Evolutionary conservation across 2,329 filamentous ascomycete species (phyloP), one percentile per base, ranked within the genome.

Genomic region (Colletotrichum sp.): DNA sequence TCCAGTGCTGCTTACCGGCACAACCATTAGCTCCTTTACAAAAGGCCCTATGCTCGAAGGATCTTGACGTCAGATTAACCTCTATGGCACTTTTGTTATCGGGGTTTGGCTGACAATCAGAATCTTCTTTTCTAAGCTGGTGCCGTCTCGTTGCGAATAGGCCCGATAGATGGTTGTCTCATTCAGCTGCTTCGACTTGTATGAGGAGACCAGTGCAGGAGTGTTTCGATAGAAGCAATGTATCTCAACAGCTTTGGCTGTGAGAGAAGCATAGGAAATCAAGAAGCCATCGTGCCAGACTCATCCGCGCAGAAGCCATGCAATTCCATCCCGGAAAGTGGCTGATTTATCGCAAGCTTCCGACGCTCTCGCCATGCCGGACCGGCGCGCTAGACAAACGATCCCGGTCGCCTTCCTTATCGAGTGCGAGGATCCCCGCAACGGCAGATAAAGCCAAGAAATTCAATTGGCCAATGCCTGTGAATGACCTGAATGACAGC

Each of bases 401-500:
- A 72, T 73, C 64, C 73, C 16, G 26, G 73, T 64, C 26, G 63
- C 62, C 55, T 68, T 63, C 26, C 69, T 34, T 30, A 76, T 63
- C 26, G 39, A 67, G 63, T 2, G 5, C n/a, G 5, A 18, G 9
- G 32, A 26, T 68, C 64, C 63, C 73, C 69, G 69, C 73, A 72
- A 13, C 28, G 10, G 39, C 39, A 76, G 72, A 76, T 76, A 76
- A 72, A 30, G 63, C 63, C 32, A 55, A 69, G 69, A 64, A 16
- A 21, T 44, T 57, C 57, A 8, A 76, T 76, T 76, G 73, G 73
- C 39, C 69, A 72, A 69, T 64, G 63, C 26, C 7, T 10, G 24
- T 63, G 36, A 63, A 70, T 49, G 57, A 60, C 32, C 30, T 10
- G 13, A 24, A 57, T 26, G 28, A 49, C 18, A 28, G 21, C 66